A percentile compares a stretch with the other conserved stretches of the same genome.
These are phyloP conservation scores for Sphagnum contortum DNA, from an alignment of 225 moss, liverwort and hornwort species.

Conservation along the genomic window DNA sequence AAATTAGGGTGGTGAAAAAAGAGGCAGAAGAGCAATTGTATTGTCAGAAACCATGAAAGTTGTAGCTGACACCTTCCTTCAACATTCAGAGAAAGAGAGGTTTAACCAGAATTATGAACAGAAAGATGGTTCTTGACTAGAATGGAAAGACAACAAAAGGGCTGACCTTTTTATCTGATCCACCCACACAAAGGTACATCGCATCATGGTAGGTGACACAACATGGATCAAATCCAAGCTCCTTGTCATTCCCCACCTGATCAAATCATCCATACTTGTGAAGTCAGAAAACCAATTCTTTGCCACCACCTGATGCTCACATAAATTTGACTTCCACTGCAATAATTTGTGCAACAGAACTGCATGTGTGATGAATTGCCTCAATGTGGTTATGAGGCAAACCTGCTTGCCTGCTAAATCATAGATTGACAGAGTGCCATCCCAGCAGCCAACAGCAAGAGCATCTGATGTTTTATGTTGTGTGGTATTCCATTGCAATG, in stretches of 20 bases:
- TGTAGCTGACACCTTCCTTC: no score
- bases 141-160: no score
- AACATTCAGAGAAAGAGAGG: no score
- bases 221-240: slow-evolving; percentile 84
- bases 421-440: slow-evolving; percentile 88
- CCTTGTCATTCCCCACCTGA: slow-evolving; percentile 81
- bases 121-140: no score
- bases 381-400: slow-evolving; percentile 39
- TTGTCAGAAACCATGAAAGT: no score
- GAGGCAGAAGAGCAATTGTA: no score
- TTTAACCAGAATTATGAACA: no score
- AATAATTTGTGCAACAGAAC: no score
- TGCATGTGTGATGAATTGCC: no score
- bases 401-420: slow-evolving; percentile 99
- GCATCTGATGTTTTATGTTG: slow-evolving; percentile 67
- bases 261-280: background rate
- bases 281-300: background rate
- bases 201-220: slow-evolving; percentile 75
- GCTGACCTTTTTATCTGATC: slow-evolving; percentile 74
- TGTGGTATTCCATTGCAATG: slow-evolving; percentile 72
- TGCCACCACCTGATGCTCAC: background rate
- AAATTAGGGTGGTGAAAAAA: no score
- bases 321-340: no score
- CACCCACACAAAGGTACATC: slow-evolving; percentile 79
- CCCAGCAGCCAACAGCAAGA: slow-evolving; percentile 95